Evolutionary conservation across 495 filamentous ascomycete species (phyloP).

Genomic region (Penicillium samsonianum): DNA sequence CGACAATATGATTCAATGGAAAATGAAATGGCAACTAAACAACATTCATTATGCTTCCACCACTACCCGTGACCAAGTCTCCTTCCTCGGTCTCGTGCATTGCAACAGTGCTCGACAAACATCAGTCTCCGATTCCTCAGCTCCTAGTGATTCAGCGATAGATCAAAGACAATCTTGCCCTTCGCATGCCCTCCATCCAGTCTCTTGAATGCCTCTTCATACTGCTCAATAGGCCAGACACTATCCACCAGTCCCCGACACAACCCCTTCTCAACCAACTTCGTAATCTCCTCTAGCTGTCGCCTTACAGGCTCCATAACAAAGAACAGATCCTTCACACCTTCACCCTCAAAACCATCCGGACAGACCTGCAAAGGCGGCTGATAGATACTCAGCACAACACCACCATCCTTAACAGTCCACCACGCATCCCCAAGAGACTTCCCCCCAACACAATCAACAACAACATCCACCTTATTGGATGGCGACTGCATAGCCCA

Average conservation of each 20-base stretch:
- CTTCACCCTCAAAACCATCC: constrained; percentile 17
- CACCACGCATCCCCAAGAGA: constrained; percentile 50
- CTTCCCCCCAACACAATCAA: constrained; percentile 53
- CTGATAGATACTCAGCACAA: constrained; percentile 52
- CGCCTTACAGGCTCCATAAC: constrained; percentile 44
- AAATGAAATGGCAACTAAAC: too few relatives aligned
- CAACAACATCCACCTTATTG: constrained; percentile 48
- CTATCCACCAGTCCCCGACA: constrained; percentile 47
- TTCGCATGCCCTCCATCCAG: constrained; percentile 43
- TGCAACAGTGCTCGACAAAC: neutral
- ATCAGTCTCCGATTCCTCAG: neutral
- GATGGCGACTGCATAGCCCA: constrained; percentile 31
- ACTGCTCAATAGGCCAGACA: constrained; percentile 49
- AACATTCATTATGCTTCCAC: neutral
- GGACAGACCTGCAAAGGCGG: constrained; percentile 49
- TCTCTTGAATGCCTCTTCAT: constrained; percentile 45
- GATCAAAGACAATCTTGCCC: constrained; percentile 47
- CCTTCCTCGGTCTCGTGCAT: neutral
- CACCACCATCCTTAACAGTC: constrained; percentile 42
- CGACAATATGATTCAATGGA: too few relatives aligned
- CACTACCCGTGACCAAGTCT: neutral
- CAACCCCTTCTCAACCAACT: constrained; percentile 44
- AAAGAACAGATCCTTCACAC: constrained; percentile 45
- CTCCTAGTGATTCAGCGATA: constrained; percentile 12
- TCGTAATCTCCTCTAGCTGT: constrained; percentile 45